Conservation (phyloP, 2,329 filamentous ascomycete genomes). For the Xylaria hypoxylon region DNA sequence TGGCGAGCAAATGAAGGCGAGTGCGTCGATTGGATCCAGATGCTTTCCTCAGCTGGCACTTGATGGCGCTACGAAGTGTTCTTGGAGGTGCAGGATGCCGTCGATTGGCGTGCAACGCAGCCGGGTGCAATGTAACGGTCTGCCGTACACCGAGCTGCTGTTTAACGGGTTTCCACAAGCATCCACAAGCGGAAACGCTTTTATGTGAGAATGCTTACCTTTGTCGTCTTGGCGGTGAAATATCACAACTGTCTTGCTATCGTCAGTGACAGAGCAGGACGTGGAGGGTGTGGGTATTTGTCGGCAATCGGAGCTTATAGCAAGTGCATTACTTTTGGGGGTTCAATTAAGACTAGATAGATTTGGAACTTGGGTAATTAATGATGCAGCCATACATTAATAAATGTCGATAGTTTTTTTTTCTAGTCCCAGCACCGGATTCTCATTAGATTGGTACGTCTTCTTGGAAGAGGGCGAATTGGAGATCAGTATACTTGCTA, state of each 20-base stretch:
- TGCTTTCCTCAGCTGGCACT: conserved; percentile 33
- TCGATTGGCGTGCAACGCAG: conserved; percentile 36
- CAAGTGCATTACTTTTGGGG: conserved; percentile 1
- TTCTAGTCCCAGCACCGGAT: neutral
- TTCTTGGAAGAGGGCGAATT: conserved; percentile 6
- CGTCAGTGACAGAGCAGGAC: conserved; percentile 2
- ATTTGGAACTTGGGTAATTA: neutral
- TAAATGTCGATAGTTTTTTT: conserved; percentile 12
- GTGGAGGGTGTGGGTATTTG: conserved; percentile 11
- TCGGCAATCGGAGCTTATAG: conserved; percentile 4
- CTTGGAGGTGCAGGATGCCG: conserved; percentile 34
- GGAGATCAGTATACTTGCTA: conserved; percentile 9
- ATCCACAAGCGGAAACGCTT: conserved; percentile 18
- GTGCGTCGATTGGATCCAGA: conserved; percentile 37
- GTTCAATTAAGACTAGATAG: neutral
- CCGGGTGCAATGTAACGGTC: conserved; percentile 33
- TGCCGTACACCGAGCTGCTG: conserved; percentile 18
- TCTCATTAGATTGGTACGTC: conserved; percentile 1
- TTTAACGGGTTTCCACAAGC: conserved; percentile 27
- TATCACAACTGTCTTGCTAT: conserved; percentile 10
- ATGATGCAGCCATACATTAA: conserved; percentile 15
- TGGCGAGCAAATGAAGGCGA: conserved; percentile 33
- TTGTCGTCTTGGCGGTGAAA: conserved; percentile 31
- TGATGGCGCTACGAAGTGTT: conserved; percentile 26
- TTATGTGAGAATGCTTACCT: conserved; percentile 23